Conservation (phyloP, 176 grass and related monocot species). For the Carex parvula region DNA sequence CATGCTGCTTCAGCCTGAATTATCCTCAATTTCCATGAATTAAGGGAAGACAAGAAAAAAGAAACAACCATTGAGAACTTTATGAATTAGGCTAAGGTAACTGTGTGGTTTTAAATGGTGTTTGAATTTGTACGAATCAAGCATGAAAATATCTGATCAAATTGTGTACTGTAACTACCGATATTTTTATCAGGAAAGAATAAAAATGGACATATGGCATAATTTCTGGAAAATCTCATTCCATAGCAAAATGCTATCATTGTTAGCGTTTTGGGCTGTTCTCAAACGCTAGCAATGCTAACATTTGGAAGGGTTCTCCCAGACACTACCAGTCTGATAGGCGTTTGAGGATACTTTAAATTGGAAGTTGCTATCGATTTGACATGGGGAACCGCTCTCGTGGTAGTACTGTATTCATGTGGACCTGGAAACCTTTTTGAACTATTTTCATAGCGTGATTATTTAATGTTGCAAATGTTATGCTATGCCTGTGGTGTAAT, state of each 20-base stretch:
- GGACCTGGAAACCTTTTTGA: not conserved
- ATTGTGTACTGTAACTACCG: not conserved
- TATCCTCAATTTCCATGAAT: not conserved
- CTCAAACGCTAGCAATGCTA: no score
- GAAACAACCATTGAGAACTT: not conserved
- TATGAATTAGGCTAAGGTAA: not conserved
- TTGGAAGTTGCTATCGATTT: conserved; percentile 30
- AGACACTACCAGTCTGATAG: no score
- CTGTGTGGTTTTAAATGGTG: not conserved
- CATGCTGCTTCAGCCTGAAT: not conserved
- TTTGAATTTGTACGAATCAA: not conserved
- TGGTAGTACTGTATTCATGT: not conserved
- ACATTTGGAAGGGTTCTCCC: no score
- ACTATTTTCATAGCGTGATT: not conserved
- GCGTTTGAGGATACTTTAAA: no score
- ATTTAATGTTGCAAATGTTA: conserved; percentile 3
- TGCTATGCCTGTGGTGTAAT: not conserved
- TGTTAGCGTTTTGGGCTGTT: no score
- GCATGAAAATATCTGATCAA: not conserved
- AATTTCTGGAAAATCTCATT: no score
- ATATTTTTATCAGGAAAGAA: not conserved
- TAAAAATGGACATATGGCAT: no score
- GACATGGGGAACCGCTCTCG: conserved; percentile 39
- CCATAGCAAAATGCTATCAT: no score
- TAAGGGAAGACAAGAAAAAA: not conserved